Base-by-base conservation (phyloP, 2,329 filamentous ascomycete genomes). In the Aureobasidium zeae region DNA sequence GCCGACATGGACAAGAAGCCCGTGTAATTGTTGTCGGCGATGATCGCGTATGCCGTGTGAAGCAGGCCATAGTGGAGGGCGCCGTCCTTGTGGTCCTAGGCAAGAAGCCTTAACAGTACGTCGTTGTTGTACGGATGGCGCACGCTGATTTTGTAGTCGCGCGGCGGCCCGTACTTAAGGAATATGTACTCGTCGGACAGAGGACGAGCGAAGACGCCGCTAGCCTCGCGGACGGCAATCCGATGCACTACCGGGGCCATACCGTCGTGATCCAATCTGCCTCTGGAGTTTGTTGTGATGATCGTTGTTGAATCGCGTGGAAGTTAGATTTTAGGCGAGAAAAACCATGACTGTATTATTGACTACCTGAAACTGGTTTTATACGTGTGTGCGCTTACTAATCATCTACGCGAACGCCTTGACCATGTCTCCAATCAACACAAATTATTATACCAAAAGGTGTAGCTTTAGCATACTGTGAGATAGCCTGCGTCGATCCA, bases 1-100 rank as follows among this genome's bases (percentile, higher is more conserved):
- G 11, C 22, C 11, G 26, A 25, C 24, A 2, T 5, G 32, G 28
- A 32, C n/a, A 42, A 28, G 10, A 31, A 42, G 37, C 37, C 37
- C 19, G 31, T 20, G 17, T 42, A 28, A 9, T 20, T 26, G 20
- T 42, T 42, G 28, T 12, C 37, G 19, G 37, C 37, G n/a, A 42
- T 32, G 28, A 42, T 42, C 7, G 37, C 37, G 37, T 20, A 42
- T 15, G 37, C 37, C 5, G 19, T 41, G 12, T 41, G 25, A n/a
- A 31, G 6, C 17, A 31, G 36, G 16, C 36, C 25, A 41, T 30
- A 41, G 26, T 41, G n/a, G n/a, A 41, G 17, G 22, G 36, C 28
- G 11, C 36, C 25, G 2, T 41, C 26, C 16, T 31, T n/a, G 26
- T 41, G 36, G 16, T 41, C 36, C 26, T 17, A 31, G 36, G 36